These are phyloP conservation scores for Simmondsia chinensis DNA, from an alignment of 148 eudicot species.

Conservation along the genomic window DNA sequence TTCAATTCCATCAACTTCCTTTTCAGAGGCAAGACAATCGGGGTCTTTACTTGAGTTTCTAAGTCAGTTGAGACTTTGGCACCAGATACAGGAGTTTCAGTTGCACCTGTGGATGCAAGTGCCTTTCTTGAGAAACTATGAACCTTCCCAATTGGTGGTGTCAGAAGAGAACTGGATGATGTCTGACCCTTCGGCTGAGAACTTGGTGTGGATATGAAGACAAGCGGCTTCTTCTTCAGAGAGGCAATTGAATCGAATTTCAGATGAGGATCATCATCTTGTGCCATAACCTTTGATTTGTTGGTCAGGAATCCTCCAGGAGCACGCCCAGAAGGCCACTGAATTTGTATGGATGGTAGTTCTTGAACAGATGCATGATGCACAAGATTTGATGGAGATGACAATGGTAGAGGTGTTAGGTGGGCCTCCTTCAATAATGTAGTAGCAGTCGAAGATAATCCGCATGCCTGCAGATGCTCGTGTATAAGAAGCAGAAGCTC, in stretches of 20 bases:
- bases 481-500: constrained; percentile 88
- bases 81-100: constrained; percentile 34
- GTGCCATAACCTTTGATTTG: constrained; percentile 24
- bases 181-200: constrained; percentile 26
- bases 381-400: constrained; percentile 58
- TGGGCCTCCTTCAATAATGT: constrained; percentile 81
- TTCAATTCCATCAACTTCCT: constrained; percentile 64
- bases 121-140: constrained; percentile 25
- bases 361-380: constrained; percentile 67
- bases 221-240: constrained; percentile 47
- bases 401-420: constrained; percentile 70
- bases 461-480: constrained; percentile 92
- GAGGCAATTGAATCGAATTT: constrained; percentile 40
- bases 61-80: constrained; percentile 29
- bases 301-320: constrained; percentile 46
- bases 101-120: constrained; percentile 17
- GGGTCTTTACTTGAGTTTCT: constrained; percentile 51
- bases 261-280: constrained; percentile 24
- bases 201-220: constrained; percentile 39
- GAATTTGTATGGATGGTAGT: constrained; percentile 46
- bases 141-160: constrained; percentile 30
- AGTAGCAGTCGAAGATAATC: constrained; percentile 68
- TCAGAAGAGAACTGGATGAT: constrained; percentile 28
- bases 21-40: constrained; percentile 75
- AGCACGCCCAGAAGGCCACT: constrained; percentile 76